Evolutionary conservation across 2,329 filamentous ascomycete genomes (phyloP), one percentile per base, ranked within the genome.

Genomic region (Colletotrichum lupini): DNA sequence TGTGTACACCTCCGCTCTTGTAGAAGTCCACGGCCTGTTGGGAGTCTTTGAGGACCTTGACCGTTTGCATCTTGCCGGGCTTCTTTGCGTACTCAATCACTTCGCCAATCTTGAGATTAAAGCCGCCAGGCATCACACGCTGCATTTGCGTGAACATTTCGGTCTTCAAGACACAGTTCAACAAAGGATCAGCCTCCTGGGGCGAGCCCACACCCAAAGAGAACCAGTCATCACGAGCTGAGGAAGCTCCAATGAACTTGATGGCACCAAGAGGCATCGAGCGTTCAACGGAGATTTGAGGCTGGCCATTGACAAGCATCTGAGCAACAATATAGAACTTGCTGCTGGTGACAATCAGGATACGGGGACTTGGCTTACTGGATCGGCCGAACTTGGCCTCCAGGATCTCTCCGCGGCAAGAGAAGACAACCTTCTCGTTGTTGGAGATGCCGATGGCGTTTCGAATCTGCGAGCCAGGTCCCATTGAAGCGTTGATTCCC

Each of bases 81-180:
- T 99, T 99, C 89, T 98, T 99, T 80, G 96, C 95, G 83, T 98
- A 99, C 81, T 98, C 94, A 77, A 99, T 95, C 72, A 88, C 89
- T 32, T 97, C 92, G n/a, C 87, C 91, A 75, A 98, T 93, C 83
- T 94, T 95, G 60, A 99, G 84, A 80, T 92, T 95, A 80, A 97
- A 90, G 11, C 94, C 92, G 9, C 93, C 94, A 3, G 93, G 92
- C 83, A 97, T 93, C 65, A 92, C 91, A 63, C 91, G 92, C 80
- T 92, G 91, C 85, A 99, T 92, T 75, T 98, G 95, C 0, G 96
- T 97, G 80, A 98, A 97, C 83, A 99, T 92, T 80, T 99, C 97
- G 0, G 97, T 99, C 87, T 99, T 99, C 83, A 99, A 92, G 24
- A 98, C 86, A 80, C 97, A 99, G 84, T 92, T 97, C 79, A 99